Base-by-base conservation (phyloP, 441 rosid species). In the Adansonia rubrostipa region DNA sequence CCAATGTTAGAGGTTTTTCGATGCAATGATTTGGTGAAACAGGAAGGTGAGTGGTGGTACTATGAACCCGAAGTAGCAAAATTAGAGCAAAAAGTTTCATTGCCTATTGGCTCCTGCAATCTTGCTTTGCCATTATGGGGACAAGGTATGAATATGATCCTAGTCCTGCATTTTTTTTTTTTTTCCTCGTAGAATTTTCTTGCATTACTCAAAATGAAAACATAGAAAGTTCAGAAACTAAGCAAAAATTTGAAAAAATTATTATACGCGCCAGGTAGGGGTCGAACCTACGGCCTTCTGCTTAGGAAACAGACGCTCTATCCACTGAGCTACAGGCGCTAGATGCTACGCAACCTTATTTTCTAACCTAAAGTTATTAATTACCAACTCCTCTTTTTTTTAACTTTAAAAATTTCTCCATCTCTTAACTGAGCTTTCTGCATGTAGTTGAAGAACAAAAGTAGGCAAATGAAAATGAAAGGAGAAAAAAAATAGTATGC, bases 261-360 rank as follows among this genome's bases (percentile, higher is more conserved):
- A n/a, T n/a, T n/a, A n/a, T n/a, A 13, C 89, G 93, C 94, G 91
- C 92, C 92, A 88, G 93, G 84, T 86, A 88, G 93, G 95, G 92
- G 88, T 90, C 93, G 90, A 92, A 88, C 95, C 93, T 90, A 86
- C 87, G 93, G 82, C 92, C 82, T 89, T 89, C 92, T 90, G 91
- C 92, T 90, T 89, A 93, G 92, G 92, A 92, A 93, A 89, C 92
- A 92, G 91, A 89, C 95, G 92, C 97, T 91, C 95, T 88, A 88
- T 89, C 97, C 93, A 91, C 97, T 89, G 94, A 89, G 95, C 94
- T 88, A 92, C 93, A 85, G 84, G 94, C 93, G 90, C 96, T 8
- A n/a, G n/a, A n/a, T n/a, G n/a, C n/a, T n/a, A n/a, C n/a, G n/a
- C n/a, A n/a, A n/a, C n/a, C n/a, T n/a, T n/a, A n/a, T n/a, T n/a